Base-by-base conservation (phyloP, 192 early-diverging fungal species). In the Chytriomyces sp. region DNA sequence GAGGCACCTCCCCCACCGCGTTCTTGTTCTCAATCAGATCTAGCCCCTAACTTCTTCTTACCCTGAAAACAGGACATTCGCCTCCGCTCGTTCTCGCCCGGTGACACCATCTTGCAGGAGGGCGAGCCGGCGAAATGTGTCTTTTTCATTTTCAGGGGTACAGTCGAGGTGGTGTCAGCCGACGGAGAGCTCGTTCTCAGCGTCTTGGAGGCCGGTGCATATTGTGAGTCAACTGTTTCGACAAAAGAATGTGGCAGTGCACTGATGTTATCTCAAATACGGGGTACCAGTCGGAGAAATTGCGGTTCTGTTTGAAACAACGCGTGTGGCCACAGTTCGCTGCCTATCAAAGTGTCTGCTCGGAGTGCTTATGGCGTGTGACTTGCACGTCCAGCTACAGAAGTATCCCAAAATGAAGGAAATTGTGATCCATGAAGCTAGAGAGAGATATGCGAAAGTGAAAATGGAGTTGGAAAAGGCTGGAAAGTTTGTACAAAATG, bases 141-240 rank as follows among this genome's bases (percentile, higher is more conserved):
- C 76, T 93, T 89, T 60, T 93, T 93, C 76, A 83, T 93, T 63
- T 74, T 86, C 22, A 82, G 85, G 25, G 92, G 92, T 33, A 76
- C 80, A 1, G 88, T 92, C 26, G 82, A 87, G 64, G 83, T 91
- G 10, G 78, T 88, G 25, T 84, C 86, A 60, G 74, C 78, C 10
- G 85, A 80, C 39, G 79, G 79, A 0, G 85, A 86, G 52, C 77
- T 86, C 8, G 76, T 75, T 38, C 78, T 84, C 70, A 78, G 77
- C 19, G 81, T 77, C 53, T 60, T 86, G 52, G 49, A 63, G 14
- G 53, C 73, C 44, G 82, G 82, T 37, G 66, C 71, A 25, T 84
- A 78, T 54, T 86, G 83, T 85, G 76, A 41, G 74, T 68, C 7
- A 14, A 8, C 32, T 59, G 70, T 32, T 73, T 12, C 37, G 26